These are phyloP conservation scores for Ascochyta clinopodiicola DNA, from an alignment of 2,329 filamentous ascomycete genomes.

Conservation along the genomic window DNA sequence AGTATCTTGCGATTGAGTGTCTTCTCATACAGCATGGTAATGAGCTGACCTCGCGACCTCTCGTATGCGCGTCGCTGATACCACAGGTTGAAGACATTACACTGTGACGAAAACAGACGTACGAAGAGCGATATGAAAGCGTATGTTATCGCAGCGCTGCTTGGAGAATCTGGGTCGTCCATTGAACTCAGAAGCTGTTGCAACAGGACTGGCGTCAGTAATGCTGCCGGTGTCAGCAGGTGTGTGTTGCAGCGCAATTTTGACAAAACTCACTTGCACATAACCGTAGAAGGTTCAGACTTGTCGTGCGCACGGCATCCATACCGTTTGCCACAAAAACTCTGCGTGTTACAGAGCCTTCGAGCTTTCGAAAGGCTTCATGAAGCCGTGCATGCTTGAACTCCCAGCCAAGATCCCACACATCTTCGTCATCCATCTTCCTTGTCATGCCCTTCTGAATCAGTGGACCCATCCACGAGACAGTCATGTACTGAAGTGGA, in stretches of 20 bases:
- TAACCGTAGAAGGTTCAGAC: constrained; percentile 69
- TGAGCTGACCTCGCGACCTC: constrained; percentile 81
- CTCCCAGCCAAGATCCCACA: constrained; percentile 80
- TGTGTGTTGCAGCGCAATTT: background rate
- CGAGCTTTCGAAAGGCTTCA: constrained; percentile 73
- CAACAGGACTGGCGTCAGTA: constrained; percentile 70
- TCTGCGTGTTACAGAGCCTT: constrained; percentile 73
- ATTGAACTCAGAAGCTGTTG: constrained; percentile 74
- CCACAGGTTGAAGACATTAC: constrained; percentile 75
- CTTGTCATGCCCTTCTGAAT: constrained; percentile 69
- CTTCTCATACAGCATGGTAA: constrained; percentile 85
- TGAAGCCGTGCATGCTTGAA: constrained; percentile 83
- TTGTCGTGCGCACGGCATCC: constrained; percentile 73
- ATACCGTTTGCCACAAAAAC: constrained; percentile 78
- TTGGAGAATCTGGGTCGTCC: constrained; percentile 59
- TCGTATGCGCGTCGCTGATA: constrained; percentile 86
- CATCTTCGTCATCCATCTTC: constrained; percentile 77
- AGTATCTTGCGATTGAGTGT: constrained; percentile 69
- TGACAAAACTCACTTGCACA: constrained; percentile 54
- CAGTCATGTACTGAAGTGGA: constrained; percentile 82
- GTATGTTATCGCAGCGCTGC: constrained; percentile 68
- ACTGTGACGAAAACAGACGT: constrained; percentile 68
- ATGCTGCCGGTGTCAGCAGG: constrained; percentile 21
- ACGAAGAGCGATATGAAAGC: constrained; percentile 67
- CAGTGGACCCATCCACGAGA: constrained; percentile 81